Conservation (phyloP, 2,329 filamentous ascomycete species). For the Pseudocercospora macadamiae region DNA sequence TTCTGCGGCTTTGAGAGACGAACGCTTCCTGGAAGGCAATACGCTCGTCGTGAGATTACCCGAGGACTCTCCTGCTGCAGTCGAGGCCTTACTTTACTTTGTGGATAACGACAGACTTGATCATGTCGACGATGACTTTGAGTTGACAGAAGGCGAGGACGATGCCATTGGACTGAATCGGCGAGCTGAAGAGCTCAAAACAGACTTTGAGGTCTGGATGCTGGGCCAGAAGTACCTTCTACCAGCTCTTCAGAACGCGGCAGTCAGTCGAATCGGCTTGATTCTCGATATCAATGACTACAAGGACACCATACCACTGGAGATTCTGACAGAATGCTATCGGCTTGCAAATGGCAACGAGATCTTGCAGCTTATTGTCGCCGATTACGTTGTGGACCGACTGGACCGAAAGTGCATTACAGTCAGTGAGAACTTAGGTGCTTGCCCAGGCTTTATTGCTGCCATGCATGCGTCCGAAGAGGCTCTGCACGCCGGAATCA, state of each 20-base stretch:
- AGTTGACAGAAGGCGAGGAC: neutral
- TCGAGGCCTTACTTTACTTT: neutral
- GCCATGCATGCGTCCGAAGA: neutral
- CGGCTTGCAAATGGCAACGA: neutral
- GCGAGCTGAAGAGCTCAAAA: no score
- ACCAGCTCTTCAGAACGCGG: neutral
- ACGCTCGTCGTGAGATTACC: neutral
- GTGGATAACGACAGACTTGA: neutral
- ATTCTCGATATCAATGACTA: neutral
- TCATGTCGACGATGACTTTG: neutral
- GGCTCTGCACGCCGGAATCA: neutral
- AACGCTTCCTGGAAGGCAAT: neutral
- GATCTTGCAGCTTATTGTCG: neutral
- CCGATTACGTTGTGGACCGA: neutral
- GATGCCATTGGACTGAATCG: no score
- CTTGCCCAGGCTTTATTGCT: neutral
- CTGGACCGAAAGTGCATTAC: neutral
- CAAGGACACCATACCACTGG: neutral
- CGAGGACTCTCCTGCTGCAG: neutral
- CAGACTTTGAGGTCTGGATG: neutral
- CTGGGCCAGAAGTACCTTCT: neutral
- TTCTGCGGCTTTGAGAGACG: neutral
- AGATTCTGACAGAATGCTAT: neutral
- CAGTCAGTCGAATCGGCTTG: neutral
- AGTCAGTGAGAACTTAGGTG: neutral